Conservation (phyloP, 1,139 yeast species). For the Suhomyces bokatorum region DNA sequence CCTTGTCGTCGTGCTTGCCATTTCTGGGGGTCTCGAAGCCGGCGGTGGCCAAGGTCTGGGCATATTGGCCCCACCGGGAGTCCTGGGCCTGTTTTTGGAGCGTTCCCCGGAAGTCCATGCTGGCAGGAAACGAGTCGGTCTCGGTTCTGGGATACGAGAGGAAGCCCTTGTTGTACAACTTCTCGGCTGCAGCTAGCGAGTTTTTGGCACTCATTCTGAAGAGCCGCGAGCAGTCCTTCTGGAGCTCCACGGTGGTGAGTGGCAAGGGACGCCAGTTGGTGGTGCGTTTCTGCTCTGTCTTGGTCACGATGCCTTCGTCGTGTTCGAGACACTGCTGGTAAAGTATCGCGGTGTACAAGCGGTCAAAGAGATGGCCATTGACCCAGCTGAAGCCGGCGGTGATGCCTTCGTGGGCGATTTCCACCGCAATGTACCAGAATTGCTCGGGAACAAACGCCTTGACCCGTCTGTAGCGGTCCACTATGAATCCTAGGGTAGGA, state of each 20-base stretch:
- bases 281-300: slow-evolving; percentile 62
- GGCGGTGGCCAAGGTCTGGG: slow-evolving; percentile 32
- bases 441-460: slow-evolving; percentile 70
- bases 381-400: slow-evolving; percentile 61
- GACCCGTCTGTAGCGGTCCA: slow-evolving; percentile 84
- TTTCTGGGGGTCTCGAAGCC: slow-evolving; percentile 63
- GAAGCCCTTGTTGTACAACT: slow-evolving; percentile 79
- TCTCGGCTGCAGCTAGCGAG: slow-evolving; percentile 83
- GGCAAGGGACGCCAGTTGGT: slow-evolving; percentile 84
- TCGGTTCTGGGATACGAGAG: slow-evolving; percentile 97
- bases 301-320: slow-evolving; percentile 51
- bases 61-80: slow-evolving; percentile 51
- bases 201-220: slow-evolving; percentile 81
- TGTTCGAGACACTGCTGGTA: slow-evolving; percentile 63
- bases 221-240: slow-evolving; percentile 75
- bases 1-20: slow-evolving; percentile 88
- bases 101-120: slow-evolving; percentile 66
- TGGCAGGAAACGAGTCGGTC: slow-evolving; percentile 79
- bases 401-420: slow-evolving; percentile 35
- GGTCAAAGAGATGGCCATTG: slow-evolving; percentile 70
- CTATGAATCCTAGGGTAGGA: slow-evolving; percentile 95
- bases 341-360: slow-evolving; percentile 58
- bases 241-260: slow-evolving; percentile 91
- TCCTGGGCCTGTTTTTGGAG: slow-evolving; percentile 60
- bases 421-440: slow-evolving; percentile 73